A percentile compares a stretch with the other conserved stretches of the same genome.
Conservation (phyloP, 1,284 basidiomycete species). For the Leccinum variabile region DNA sequence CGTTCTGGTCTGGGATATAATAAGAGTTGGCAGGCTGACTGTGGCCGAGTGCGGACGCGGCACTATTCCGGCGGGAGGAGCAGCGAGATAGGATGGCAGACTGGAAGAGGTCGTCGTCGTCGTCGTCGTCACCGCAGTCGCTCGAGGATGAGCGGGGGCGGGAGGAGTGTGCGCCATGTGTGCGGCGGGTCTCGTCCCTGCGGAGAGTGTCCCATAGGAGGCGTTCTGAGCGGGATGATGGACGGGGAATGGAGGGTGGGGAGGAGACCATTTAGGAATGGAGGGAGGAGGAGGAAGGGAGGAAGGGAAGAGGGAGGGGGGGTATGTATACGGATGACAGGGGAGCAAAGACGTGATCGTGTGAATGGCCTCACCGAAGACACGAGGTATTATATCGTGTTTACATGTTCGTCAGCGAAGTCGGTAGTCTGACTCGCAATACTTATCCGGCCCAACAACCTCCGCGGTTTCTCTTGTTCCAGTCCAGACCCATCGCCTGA, state of each 20-base stretch:
- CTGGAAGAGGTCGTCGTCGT: conserved; percentile 32
- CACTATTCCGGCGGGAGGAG: conserved; percentile 21
- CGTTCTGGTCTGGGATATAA: conserved; percentile 25
- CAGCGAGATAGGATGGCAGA: conserved; percentile 28
- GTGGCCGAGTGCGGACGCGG: conserved; percentile 18
- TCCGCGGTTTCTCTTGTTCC: neutral
- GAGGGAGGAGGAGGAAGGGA: conserved; percentile 5
- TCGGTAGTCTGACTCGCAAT: neutral
- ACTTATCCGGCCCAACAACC: neutral
- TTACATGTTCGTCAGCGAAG: neutral
- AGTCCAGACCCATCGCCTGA: neutral
- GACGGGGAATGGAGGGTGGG: conserved; percentile 21
- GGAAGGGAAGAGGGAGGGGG: neutral
- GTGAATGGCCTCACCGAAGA: conserved; percentile 28
- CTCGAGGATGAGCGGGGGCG: conserved; percentile 31
- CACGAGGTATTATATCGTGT: conserved; percentile 23
- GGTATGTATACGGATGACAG: conserved; percentile 32
- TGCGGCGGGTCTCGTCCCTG: conserved; percentile 43
- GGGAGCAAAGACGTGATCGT: conserved; percentile 28
- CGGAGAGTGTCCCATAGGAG: conserved; percentile 59
- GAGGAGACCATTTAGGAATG: conserved; percentile 12
- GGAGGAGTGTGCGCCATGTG: conserved; percentile 14
- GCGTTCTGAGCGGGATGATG: conserved; percentile 48
- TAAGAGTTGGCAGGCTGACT: conserved; percentile 19
- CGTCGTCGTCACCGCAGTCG: conserved; percentile 36